Conservation (phyloP, 257 asterid species). For the Dorcoceras hygrometricum region DNA sequence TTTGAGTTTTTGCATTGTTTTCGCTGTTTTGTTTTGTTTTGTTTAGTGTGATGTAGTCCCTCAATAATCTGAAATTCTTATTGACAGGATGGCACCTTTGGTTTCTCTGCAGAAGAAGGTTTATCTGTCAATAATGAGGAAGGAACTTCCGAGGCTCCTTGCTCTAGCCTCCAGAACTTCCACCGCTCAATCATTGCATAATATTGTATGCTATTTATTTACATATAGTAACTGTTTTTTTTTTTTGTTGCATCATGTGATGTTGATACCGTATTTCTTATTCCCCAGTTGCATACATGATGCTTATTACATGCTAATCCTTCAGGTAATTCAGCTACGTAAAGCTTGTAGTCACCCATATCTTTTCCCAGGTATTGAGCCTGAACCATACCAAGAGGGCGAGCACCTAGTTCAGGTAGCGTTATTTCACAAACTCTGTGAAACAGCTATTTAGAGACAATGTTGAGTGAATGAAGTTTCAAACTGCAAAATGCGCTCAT, state of each 20-base stretch:
- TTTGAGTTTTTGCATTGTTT: not conserved
- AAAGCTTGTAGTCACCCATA: slow-evolving; percentile 98
- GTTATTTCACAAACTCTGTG: slow-evolving; percentile 7
- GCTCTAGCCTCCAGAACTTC: slow-evolving; percentile 82
- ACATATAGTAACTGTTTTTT: not conserved
- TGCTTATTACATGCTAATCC: slow-evolving; percentile 29
- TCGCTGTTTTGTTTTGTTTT: not conserved
- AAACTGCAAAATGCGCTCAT: slow-evolving; percentile 12
- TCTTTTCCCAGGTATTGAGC: slow-evolving; percentile 96
- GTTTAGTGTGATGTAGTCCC: slow-evolving; percentile 9
- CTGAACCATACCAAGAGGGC: slow-evolving; percentile 97
- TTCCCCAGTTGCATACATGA: slow-evolving; percentile 4
- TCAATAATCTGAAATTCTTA: slow-evolving; percentile 25
- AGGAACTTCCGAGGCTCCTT: slow-evolving; percentile 80
- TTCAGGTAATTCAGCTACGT: slow-evolving; percentile 90
- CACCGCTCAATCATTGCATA: slow-evolving; percentile 65
- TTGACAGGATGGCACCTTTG: slow-evolving; percentile 78
- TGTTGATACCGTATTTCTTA: slow-evolving; percentile 1
- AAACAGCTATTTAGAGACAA: slow-evolving; percentile 13
- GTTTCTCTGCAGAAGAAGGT: slow-evolving; percentile 78
- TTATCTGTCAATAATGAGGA: slow-evolving; percentile 78
- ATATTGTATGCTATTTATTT: slow-evolving; percentile 55
- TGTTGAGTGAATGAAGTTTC: slow-evolving; percentile 8
- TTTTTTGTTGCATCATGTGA: slow-evolving; percentile 16
- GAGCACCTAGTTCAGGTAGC: slow-evolving; percentile 94